phyloP scores from a whole-genome alignment of 228 moss, liverwort and hornwort genomes.

The Sphagnum fallax region DNA sequence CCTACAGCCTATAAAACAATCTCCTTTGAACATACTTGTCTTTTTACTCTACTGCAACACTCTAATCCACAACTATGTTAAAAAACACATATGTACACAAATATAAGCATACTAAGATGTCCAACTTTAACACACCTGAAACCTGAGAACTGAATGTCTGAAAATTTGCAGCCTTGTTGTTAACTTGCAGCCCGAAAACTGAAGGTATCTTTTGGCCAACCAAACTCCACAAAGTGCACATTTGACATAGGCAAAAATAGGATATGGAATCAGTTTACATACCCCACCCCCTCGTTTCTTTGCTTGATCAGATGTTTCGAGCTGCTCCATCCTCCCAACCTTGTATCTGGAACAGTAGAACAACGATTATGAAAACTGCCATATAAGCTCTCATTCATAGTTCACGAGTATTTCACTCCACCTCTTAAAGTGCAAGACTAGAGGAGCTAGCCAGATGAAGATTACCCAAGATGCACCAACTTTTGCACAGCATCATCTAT shows the following conservation, averaged over 20 bases:
- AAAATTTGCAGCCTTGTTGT: background rate
- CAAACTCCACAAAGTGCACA: too few species aligned
- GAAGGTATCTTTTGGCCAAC: too few species aligned
- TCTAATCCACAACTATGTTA: too few species aligned
- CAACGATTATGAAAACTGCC: background rate
- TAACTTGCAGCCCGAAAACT: too few species aligned
- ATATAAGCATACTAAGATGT: background rate
- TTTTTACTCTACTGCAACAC: too few species aligned
- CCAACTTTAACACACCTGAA: background rate
- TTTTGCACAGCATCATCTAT: constrained; percentile 79
- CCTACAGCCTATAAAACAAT: background rate
- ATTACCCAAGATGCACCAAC: constrained; percentile 75
- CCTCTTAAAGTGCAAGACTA: background rate
- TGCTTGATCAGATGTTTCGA: constrained; percentile 84
- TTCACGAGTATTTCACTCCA: background rate
- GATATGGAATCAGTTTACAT: background rate
- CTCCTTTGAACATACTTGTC: background rate
- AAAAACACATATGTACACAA: background rate
- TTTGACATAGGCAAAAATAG: too few species aligned
- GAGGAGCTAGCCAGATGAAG: background rate
- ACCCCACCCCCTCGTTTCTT: constrained; percentile 76
- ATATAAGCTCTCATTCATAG: background rate
- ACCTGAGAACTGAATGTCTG: too few species aligned
- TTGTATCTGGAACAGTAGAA: constrained; percentile 51
- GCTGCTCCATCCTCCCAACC: constrained; percentile 88